Conservation (phyloP, 306 rosid genomes). For the Inga oerstediana region DNA sequence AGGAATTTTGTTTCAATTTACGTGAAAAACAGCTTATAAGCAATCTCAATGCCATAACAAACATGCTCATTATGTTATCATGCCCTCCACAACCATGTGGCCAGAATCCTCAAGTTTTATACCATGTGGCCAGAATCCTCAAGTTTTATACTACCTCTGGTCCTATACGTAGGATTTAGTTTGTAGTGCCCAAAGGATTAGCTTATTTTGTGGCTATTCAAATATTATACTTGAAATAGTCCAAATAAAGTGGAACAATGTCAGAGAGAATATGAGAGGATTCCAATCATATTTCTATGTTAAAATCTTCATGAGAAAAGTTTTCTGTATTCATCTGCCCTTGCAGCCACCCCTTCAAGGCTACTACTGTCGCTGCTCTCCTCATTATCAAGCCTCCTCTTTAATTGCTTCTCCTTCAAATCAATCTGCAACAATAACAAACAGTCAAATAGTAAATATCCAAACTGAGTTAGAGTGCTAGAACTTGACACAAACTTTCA, state of each 20-base stretch:
- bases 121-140: background rate
- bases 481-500: slow-evolving; percentile 13
- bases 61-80: background rate
- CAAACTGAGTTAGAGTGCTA: background rate
- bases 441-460: slow-evolving; percentile 17
- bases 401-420: slow-evolving; percentile 76
- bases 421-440: slow-evolving; percentile 57
- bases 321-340: slow-evolving; percentile 84
- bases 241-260: slow-evolving; percentile 15
- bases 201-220: background rate
- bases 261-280: slow-evolving; percentile 19
- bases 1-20: too few relatives aligned
- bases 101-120: background rate
- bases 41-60: too few relatives aligned
- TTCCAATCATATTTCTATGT: background rate
- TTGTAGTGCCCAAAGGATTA: too few relatives aligned
- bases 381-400: slow-evolving; percentile 78
- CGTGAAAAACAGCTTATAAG: too few relatives aligned
- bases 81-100: background rate
- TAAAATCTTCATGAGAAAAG: slow-evolving; percentile 46
- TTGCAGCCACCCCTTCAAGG: slow-evolving; percentile 69
- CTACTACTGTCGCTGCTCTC: slow-evolving; percentile 59
- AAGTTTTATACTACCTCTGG: background rate
- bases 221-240: slow-evolving; percentile 12
- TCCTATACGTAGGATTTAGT: too few relatives aligned